Evolutionary conservation across 129 eudicot species (phyloP).

Genomic region (Lactuca saligna): DNA sequence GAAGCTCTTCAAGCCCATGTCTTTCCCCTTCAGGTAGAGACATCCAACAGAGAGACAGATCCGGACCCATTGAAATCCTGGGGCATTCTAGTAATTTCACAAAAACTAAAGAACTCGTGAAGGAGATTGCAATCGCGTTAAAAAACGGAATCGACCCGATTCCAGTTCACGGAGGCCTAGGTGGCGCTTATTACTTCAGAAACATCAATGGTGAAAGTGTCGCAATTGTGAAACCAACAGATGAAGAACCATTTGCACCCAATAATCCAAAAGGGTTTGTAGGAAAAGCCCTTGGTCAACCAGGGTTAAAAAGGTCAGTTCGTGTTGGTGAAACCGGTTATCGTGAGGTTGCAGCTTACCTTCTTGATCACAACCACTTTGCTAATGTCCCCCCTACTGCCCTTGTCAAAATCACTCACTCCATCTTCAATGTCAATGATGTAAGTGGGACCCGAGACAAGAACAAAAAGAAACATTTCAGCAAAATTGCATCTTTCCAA

Average conservation of each 20-base stretch:
- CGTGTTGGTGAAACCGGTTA: slow-evolving; percentile 89
- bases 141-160: slow-evolving; percentile 77
- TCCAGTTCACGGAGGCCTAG: slow-evolving; percentile 73
- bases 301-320: slow-evolving; percentile 75
- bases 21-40: slow-evolving; percentile 82
- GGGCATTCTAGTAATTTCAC: slow-evolving; percentile 49
- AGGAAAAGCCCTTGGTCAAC: slow-evolving; percentile 80
- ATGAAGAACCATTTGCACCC: slow-evolving; percentile 91
- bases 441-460: slow-evolving; percentile 45
- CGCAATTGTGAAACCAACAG: slow-evolving; percentile 91
- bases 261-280: slow-evolving; percentile 93
- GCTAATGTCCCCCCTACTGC: slow-evolving; percentile 98
- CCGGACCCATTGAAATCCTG: slow-evolving; percentile 79
- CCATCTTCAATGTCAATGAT: slow-evolving; percentile 76
- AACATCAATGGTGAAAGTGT: slow-evolving; percentile 68
- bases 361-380: slow-evolving; percentile 71
- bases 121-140: slow-evolving; percentile 64
- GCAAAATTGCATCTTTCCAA: slow-evolving; percentile 92
- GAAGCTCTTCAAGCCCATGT: slow-evolving; percentile 94
- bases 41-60: slow-evolving; percentile 58
- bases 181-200: slow-evolving; percentile 81
- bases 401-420: slow-evolving; percentile 85
- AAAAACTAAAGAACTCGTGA: slow-evolving; percentile 53
- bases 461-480: slow-evolving; percentile 51
- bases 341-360: slow-evolving; percentile 91